phyloP scores from a whole-genome alignment of 345 rosid genomes.

The Hevea brasiliensis region DNA sequence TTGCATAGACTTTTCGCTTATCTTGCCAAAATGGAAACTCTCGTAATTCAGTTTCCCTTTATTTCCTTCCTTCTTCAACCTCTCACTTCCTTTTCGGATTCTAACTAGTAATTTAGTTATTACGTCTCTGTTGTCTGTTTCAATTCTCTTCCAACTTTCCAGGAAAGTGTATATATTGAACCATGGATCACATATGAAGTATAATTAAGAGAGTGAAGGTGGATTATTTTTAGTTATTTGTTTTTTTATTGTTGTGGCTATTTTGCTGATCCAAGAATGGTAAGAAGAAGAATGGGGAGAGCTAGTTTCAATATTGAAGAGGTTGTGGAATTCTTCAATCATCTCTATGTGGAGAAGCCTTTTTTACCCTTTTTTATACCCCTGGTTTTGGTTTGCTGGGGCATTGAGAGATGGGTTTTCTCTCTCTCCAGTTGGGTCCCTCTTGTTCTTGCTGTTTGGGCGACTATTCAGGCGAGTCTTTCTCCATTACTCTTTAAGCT shows the following conservation, averaged over 20 bases:
- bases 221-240: too few species aligned
- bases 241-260: neutral
- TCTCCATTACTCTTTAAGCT: too few species aligned
- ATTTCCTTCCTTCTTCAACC: neutral
- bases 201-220: too few species aligned
- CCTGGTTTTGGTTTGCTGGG: slow-evolving; percentile 64
- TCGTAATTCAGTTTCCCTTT: too few species aligned
- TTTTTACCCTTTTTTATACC: slow-evolving; percentile 57
- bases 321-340: slow-evolving; percentile 49
- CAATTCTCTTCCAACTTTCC: too few species aligned
- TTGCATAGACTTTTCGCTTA: too few species aligned
- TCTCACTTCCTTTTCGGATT: too few species aligned
- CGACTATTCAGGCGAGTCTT: slow-evolving; percentile 66
- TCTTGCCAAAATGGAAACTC: neutral
- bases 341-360: slow-evolving; percentile 62
- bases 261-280: slow-evolving; percentile 30
- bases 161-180: too few species aligned
- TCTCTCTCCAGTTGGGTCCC: slow-evolving; percentile 92
- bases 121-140: too few species aligned
- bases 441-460: slow-evolving; percentile 85
- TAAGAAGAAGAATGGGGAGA: slow-evolving; percentile 44
- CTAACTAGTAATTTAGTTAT: too few species aligned
- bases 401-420: slow-evolving; percentile 84
- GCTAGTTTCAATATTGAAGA: slow-evolving; percentile 42
- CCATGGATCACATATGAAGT: too few species aligned